These are phyloP conservation scores for Podospora pseudopauciseta DNA, from an alignment of 495 filamentous ascomycete species.

Conservation along the genomic window DNA sequence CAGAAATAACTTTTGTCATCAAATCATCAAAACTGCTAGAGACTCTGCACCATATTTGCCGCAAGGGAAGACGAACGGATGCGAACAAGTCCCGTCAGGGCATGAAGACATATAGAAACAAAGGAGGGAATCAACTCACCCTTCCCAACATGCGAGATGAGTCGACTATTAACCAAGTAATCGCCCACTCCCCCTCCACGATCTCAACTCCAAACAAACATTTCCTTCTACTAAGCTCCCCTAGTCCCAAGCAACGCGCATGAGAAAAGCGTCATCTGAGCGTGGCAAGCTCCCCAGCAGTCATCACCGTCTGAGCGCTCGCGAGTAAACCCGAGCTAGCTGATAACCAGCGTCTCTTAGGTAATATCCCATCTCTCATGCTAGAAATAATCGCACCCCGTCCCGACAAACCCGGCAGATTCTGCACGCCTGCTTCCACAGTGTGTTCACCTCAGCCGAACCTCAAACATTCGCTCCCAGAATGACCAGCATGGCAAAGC, in stretches of 20 bases:
- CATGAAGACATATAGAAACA: neutral
- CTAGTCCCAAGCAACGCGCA: neutral
- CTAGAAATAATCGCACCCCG: neutral
- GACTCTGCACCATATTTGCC: neutral
- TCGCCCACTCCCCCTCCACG: too few species aligned
- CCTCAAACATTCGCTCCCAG: neutral
- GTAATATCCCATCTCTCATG: too few species aligned
- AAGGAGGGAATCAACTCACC: neutral
- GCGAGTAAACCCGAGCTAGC: neutral
- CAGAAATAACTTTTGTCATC: neutral
- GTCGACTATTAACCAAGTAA: neutral
- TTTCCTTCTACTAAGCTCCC: neutral
- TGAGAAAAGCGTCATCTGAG: conserved; percentile 1
- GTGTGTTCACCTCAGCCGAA: neutral
- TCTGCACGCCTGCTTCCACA: neutral
- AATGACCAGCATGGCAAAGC: neutral
- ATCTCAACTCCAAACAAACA: neutral
- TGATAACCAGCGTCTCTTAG: too few species aligned
- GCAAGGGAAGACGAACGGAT: neutral
- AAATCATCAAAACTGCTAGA: neutral
- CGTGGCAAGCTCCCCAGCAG: neutral
- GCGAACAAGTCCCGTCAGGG: neutral
- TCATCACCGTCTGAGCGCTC: neutral
- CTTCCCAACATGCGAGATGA: neutral
- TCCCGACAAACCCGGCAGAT: neutral